Base-by-base conservation (phyloP, 2,329 filamentous ascomycete species). In the Blastomyces percursus region DNA sequence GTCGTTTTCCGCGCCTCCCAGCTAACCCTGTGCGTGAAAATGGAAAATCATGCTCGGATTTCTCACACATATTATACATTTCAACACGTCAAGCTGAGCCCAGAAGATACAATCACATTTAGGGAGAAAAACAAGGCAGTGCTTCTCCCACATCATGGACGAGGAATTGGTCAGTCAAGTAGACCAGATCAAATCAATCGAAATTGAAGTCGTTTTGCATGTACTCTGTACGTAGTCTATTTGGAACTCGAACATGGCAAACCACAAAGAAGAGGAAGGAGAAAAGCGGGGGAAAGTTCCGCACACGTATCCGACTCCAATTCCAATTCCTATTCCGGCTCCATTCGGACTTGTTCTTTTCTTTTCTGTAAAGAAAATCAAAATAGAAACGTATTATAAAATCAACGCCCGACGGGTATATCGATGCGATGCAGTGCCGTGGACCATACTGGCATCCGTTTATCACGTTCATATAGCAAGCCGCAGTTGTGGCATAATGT, bases 401-500 rank as follows among this genome's bases (percentile, higher is more conserved):
- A 59, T 64, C 48, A 64, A 44, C 63, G 63, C 12, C 56, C 57
- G n/a, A 77, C 65, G 24, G 76, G 74, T 42, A 76, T 64, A 59
- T 78, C 75, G 64, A 76, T 73, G 61, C 74, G 73, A 71, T 91
- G 90, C 56, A 93, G 79, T 64, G 86, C 84, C 71, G 86, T 86
- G 2, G 85, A 86, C 86, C 87, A 91, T 35, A 86, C 84, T 9
- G 93, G 92, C 0, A 96, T 81, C 67, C 87, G 86, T 75, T 90
- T 88, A 75, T 95, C 90, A 61, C 91, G 87, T 76, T 96, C 93
- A 73, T 89, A 96, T 24, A 93, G 78, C 68, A 92, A 87, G 62
- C 91, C 93, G 73, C 93, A 97, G 73, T 96, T 96, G 76, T 92
- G 89, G 78, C 93, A 97, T 3, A 97, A 84, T 38, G 90, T 88